phyloP scores from a whole-genome alignment of 257 asterid genomes.

The Solanum arcanum region DNA sequence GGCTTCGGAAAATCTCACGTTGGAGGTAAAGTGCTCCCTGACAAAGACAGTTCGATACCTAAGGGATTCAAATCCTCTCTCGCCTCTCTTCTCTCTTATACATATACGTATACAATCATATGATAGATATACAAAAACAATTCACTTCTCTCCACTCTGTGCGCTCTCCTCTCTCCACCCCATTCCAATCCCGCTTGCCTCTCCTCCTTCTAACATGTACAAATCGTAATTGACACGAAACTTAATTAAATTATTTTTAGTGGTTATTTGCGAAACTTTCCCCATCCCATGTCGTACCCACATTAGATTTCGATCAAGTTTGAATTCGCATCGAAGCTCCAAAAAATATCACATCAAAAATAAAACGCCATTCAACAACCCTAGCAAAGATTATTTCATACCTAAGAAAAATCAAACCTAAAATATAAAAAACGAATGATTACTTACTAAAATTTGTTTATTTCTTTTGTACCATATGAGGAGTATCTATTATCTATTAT shows the following conservation, averaged over 20 bases:
- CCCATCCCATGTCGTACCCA: neutral
- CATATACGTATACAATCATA: no score
- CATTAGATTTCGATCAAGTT: neutral
- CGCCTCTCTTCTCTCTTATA: no score
- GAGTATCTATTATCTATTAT: neutral
- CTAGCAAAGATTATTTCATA: neutral
- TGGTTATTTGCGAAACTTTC: neutral
- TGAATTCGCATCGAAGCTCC: rapidly evolving
- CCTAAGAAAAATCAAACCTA: rapidly evolving
- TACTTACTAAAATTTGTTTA: neutral
- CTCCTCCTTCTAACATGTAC: neutral
- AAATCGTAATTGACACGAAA: neutral
- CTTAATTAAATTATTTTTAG: no score
- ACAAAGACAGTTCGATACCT: no score
- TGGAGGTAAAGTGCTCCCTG: no score
- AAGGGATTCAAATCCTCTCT: no score
- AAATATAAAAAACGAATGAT: no score
- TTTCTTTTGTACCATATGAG: no score
- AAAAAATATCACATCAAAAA: neutral
- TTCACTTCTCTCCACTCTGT: neutral
- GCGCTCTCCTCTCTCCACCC: no score
- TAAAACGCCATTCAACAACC: no score
- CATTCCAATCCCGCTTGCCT: no score
- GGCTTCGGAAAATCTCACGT: no score
- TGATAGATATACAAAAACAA: neutral